Evolutionary conservation across 2,329 filamentous ascomycete genomes (phyloP), one percentile per base, ranked within the genome.

Genomic region (Helotiales sp.): DNA sequence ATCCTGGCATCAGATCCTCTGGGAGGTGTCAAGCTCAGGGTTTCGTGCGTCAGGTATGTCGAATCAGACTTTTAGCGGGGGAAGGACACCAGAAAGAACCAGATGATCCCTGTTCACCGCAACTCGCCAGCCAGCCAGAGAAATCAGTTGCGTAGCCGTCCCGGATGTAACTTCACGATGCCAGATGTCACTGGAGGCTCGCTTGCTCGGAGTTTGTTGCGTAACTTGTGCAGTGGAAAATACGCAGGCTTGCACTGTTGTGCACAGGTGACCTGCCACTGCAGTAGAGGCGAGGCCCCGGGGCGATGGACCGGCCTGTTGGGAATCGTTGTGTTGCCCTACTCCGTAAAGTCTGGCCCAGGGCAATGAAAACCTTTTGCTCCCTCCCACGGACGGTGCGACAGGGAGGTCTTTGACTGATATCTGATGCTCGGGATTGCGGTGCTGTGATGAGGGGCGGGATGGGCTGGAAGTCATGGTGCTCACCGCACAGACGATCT

Each of bases 1-100:
- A 71, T 71, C 69, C 69, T 66, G 50, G 67, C 59, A 22, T 69
- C 69, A 68, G 69, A 71, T 71, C 69, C 60, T 64, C 61, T 32
- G 37, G 57, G 61, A 59, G 24, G 24, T 59, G 52, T 55, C 61
- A 43, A n/a, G 40, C 58, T 65, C 61, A 49, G 20, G 61, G 61
- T 40, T 63, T 47, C 55, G 40, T 60, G 61, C 61, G 40, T 57
- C 49, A 63, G 52, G 62, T 60, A n/a, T 37, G 45, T 63, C 54
- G 60, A 58, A 59, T 59, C 54, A 47, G 32, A 20, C 26, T 3
- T 49, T 28, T 52, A 63, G 52, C 26, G 40, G 60, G 54, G 59
- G 40, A 62, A 49, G 20, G 32, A 58, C 49, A 37, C 22, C 30
- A 52, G 58, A 63, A 63, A 22, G 28, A 20, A 26, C 47, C 22